A percentile compares a stretch with the other conserved stretches of the same genome.
phyloP scores from a whole-genome alignment of 352 stramenopile species.

The Pelagophyceae sp. region DNA sequence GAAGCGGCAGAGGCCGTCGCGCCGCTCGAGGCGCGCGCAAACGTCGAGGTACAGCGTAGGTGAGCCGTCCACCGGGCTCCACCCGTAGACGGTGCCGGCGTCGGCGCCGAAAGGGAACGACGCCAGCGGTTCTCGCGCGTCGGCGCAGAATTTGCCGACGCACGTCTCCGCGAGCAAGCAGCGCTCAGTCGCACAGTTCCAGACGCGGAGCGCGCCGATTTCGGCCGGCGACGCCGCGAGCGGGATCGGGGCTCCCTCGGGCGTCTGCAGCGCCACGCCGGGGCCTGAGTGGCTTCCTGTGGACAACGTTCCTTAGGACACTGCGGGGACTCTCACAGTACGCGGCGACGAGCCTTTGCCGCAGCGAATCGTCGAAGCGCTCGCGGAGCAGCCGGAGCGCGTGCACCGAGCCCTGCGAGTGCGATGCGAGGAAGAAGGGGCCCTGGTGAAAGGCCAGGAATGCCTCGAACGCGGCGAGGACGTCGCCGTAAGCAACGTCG shows the following conservation, averaged over 20 bases:
- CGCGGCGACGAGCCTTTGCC: not conserved
- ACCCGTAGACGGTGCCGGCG: not conserved
- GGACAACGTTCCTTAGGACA: too few species aligned
- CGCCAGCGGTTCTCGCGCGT: not conserved
- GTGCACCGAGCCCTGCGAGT: slow-evolving; percentile 5
- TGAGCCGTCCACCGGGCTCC: not conserved
- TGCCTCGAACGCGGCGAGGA: not conserved
- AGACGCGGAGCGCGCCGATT: not conserved
- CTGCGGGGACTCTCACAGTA: not conserved
- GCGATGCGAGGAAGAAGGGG: not conserved
- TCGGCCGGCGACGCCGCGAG: not conserved
- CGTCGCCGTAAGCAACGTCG: not conserved
- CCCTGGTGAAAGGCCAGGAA: not conserved
- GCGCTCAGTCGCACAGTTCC: not conserved
- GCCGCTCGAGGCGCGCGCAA: not conserved
- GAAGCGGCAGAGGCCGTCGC: not conserved
- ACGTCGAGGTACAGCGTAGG: not conserved
- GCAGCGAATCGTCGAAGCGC: not conserved
- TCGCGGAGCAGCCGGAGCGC: not conserved
- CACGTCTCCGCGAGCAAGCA: not conserved
- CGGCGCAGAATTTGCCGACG: not conserved
- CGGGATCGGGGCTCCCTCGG: too few species aligned
- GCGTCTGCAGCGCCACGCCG: too few species aligned
- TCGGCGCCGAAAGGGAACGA: not conserved
- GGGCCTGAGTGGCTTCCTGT: too few species aligned